A percentile compares a stretch with the other conserved stretches of the same genome.
Evolutionary conservation across 1,139 yeast species (phyloP).

Genomic region (Suhomyces panamericanus): DNA sequence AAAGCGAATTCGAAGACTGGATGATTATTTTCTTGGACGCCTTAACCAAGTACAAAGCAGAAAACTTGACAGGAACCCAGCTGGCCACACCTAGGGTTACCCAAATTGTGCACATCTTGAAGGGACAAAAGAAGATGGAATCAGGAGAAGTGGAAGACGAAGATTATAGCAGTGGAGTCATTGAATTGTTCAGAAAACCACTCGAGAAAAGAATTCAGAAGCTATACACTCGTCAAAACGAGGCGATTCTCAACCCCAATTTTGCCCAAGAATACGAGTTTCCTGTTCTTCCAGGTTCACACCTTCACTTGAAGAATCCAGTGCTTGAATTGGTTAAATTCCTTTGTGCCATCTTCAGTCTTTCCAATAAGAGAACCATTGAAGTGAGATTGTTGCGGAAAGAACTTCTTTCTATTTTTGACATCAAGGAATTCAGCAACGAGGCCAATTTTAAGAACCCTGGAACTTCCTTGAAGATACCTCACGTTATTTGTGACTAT

Average conservation of each 20-base stretch:
- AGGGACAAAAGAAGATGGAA: constrained; percentile 43
- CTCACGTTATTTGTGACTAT: constrained; percentile 73
- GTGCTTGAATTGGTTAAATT: constrained; percentile 76
- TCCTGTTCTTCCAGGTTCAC: constrained; percentile 74
- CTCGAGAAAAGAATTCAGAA: constrained; percentile 65
- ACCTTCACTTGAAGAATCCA: constrained; percentile 64
- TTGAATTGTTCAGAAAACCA: constrained; percentile 59
- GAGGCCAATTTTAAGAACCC: constrained; percentile 80
- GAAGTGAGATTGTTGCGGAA: constrained; percentile 77
- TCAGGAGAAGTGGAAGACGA: constrained; percentile 29
- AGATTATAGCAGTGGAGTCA: constrained; percentile 41
- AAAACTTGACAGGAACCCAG: constrained; percentile 36
- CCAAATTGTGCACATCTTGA: constrained; percentile 58
- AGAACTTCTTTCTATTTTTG: constrained; percentile 70
- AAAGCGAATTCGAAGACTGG: constrained; percentile 88
- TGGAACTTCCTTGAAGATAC: constrained; percentile 63
- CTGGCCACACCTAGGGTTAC: constrained; percentile 61
- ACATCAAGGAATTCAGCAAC: constrained; percentile 78
- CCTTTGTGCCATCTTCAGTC: constrained; percentile 68
- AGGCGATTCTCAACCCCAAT: constrained; percentile 68
- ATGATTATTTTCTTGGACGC: constrained; percentile 72
- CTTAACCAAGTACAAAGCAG: constrained; percentile 57
- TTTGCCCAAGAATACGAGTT: constrained; percentile 65
- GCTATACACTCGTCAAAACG: constrained; percentile 67
- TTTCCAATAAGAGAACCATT: constrained; percentile 63